Evolutionary conservation across 1,284 basidiomycete species (phyloP), one percentile per base, ranked within the genome.

Genomic region (Porodaedalea pini): DNA sequence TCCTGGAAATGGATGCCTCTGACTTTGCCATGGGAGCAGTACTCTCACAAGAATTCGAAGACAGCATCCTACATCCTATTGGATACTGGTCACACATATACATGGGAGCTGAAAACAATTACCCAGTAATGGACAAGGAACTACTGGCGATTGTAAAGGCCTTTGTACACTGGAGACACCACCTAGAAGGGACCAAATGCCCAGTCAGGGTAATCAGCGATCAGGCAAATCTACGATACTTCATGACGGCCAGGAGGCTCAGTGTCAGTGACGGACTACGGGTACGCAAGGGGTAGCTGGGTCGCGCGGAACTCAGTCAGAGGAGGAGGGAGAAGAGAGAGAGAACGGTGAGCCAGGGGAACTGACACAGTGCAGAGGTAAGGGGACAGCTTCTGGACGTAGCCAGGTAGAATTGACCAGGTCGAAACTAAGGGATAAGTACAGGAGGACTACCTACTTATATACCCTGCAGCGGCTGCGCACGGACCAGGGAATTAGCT

Each of bases 71-170:
- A 17, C 39, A 41, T 17, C 39, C 39, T 5, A 41, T 41, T 17
- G 39, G 8, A 8, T 41, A 41, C 39, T 41, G 39, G 39, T 1
- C 66, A 71, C 3, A 36, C 3, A 36, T n/a, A 10, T 36, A 36
- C 3, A 10, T 10, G n/a, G 44, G 62, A 59, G 63, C 70, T 1
- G 66, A 74, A 57, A 54, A 61, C 1, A 77, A 76, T 59, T 76
- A 73, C 59, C 58, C 64, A 13, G 68, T 71, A 36, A 68, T 71
- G 54, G 71, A 77, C 59, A 70, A 73, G 41, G 73, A 77, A 55
- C 48, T 77, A 50, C n/a, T 73, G 1, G 71, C 73, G 0, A 68
- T 75, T n/a, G 32, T 54, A 6, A 31, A 25, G 2, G 50, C 50
- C 8, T 27, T 51, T 8, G 17, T 4, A 2, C 19, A 32, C 7